phyloP scores from a whole-genome alignment of 129 eudicot species.

The sunflower (Helianthus annuus) region DNA sequence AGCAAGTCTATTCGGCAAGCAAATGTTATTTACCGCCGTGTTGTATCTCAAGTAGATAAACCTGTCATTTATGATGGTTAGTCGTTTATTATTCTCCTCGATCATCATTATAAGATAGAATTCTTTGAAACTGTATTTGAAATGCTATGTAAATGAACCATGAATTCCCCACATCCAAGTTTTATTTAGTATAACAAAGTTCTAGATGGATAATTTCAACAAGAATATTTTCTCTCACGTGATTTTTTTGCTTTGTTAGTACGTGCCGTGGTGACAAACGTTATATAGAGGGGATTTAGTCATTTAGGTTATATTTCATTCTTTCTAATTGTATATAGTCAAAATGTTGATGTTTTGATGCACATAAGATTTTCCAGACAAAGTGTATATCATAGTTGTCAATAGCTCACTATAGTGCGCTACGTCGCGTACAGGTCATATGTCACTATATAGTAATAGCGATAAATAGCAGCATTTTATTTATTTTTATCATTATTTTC shows the following conservation, averaged over 20 bases:
- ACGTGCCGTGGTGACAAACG: not conserved
- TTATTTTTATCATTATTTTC: too few species aligned
- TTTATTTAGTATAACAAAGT: not conserved
- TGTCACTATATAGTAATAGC: too few species aligned
- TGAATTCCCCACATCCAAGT: not conserved
- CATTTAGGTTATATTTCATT: not conserved
- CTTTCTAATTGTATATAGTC: not conserved
- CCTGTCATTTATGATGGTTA: slow-evolving; percentile 90
- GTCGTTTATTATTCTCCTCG: slow-evolving; percentile 28
- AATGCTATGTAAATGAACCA: not conserved
- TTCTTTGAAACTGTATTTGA: slow-evolving; percentile 1
- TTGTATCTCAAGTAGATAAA: slow-evolving; percentile 66
- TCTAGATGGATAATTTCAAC: not conserved
- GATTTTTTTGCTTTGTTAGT: not conserved
- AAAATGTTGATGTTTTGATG: not conserved
- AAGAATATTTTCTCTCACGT: not conserved
- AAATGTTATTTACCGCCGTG: slow-evolving; percentile 74
- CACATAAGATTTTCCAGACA: not conserved
- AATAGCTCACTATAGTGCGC: too few species aligned
- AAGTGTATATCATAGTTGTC: not conserved
- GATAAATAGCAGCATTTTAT: too few species aligned
- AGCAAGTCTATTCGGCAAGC: slow-evolving; percentile 85
- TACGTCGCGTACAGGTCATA: too few species aligned
- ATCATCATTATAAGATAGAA: slow-evolving; percentile 8
- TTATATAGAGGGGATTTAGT: not conserved